Percentiles rank a stretch among this genome's conserved stretches.
These are phyloP conservation scores for Hypoxylon sp. DNA, from an alignment of 2,329 filamentous ascomycete species.

Conservation along the genomic window DNA sequence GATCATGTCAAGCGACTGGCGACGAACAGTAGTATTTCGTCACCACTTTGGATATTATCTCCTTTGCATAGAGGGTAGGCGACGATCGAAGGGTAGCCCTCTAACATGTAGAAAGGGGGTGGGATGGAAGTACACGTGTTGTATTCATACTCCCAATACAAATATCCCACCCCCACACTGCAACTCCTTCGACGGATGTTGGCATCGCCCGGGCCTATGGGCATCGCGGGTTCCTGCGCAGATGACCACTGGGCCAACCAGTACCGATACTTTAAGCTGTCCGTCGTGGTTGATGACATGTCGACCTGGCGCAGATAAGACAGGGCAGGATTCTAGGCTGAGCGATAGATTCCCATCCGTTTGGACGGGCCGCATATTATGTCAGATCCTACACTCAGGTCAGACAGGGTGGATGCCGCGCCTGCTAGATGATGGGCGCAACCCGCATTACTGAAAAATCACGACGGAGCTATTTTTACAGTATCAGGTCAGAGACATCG, in stretches of 20 bases:
- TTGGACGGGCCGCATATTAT: slow-evolving; percentile 46
- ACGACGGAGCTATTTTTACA: slow-evolving; percentile 21
- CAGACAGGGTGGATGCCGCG: slow-evolving; percentile 29
- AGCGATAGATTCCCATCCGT: slow-evolving; percentile 42
- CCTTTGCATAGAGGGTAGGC: slow-evolving; percentile 12
- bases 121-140: slow-evolving; percentile 39
- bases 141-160: slow-evolving; percentile 36
- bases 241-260: slow-evolving; percentile 52
- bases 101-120: slow-evolving; percentile 21
- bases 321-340: slow-evolving; percentile 39
- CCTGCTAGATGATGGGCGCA: slow-evolving; percentile 11
- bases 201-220: slow-evolving; percentile 53
- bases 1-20: slow-evolving; percentile 30
- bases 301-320: slow-evolving; percentile 44
- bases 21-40: slow-evolving; percentile 32
- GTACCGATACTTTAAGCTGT: slow-evolving; percentile 38
- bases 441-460: slow-evolving; percentile 32
- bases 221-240: slow-evolving; percentile 56
- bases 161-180: slow-evolving; percentile 40
- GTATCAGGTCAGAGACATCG: slow-evolving; percentile 5
- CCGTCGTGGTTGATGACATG: slow-evolving; percentile 50
- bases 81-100: slow-evolving; percentile 26
- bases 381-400: slow-evolving; percentile 36
- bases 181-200: slow-evolving; percentile 29
- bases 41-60: slow-evolving; percentile 29